Conservation (phyloP, 73 alveolate genomes). For the Paramecium octaurelia region DNA sequence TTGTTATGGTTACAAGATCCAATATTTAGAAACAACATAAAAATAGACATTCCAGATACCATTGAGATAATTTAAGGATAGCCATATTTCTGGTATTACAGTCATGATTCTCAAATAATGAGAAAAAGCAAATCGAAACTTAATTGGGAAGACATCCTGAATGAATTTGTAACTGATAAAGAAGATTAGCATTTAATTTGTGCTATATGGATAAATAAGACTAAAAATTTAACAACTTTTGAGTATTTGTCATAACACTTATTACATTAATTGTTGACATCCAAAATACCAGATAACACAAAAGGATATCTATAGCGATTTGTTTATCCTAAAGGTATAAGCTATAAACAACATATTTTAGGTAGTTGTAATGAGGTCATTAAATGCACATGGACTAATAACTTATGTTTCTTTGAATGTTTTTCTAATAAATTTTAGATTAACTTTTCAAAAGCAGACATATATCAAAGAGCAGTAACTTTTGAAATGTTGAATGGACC, state of each 20-base stretch:
- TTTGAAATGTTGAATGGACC: slow-evolving; percentile 51
- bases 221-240: not conserved
- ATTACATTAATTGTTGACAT: not conserved
- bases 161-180: not conserved
- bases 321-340: slow-evolving; percentile 10
- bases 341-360: not conserved
- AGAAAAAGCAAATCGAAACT: slow-evolving; percentile 46
- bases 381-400: slow-evolving; percentile 40
- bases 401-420: slow-evolving; percentile 25
- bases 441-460: not conserved
- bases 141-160: slow-evolving; percentile 5
- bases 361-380: slow-evolving; percentile 25
- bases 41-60: slow-evolving; percentile 40
- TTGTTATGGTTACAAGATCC: slow-evolving; percentile 42
- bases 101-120: not conserved
- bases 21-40: slow-evolving; percentile 2
- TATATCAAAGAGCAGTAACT: slow-evolving; percentile 47
- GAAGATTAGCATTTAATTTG: not conserved
- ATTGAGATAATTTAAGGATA: slow-evolving; percentile 16
- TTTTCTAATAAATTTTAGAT: not conserved
- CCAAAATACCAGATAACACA: not conserved
- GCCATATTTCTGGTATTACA: slow-evolving; percentile 41
- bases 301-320: not conserved
- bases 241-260: not conserved
- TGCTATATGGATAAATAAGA: slow-evolving; percentile 35